These are phyloP conservation scores for Apiospora malaysiana DNA, from an alignment of 2,329 filamentous ascomycete species.

Conservation along the genomic window DNA sequence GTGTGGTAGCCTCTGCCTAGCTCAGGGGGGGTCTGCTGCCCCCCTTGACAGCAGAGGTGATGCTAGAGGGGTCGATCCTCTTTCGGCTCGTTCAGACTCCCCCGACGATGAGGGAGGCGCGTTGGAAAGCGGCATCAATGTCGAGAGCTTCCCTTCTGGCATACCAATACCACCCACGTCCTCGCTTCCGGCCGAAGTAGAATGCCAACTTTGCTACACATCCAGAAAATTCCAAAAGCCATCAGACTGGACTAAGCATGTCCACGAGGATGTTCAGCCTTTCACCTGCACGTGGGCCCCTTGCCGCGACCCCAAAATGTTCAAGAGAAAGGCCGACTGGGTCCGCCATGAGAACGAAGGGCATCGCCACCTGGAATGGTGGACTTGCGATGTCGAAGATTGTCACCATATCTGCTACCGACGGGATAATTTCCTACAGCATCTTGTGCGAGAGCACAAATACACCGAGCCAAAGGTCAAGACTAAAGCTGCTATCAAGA, in stretches of 20 bases:
- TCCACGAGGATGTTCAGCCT: constrained; percentile 91
- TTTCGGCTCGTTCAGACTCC: constrained; percentile 58
- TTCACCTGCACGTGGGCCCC: constrained; percentile 90
- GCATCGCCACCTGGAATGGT: constrained; percentile 89
- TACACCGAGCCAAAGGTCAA: constrained; percentile 82
- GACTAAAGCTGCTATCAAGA: constrained; percentile 71
- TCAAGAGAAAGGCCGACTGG: constrained; percentile 96
- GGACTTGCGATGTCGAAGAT: constrained; percentile 82
- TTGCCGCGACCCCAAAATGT: constrained; percentile 85
- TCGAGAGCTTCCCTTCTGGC: constrained; percentile 78
- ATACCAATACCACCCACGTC: constrained; percentile 82
- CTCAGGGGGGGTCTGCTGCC: constrained; percentile 69
- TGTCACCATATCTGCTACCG: constrained; percentile 85
- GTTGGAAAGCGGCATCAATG: constrained; percentile 70
- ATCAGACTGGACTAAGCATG: constrained; percentile 96
- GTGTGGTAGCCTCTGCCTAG: constrained; percentile 67
- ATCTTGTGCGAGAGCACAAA: constrained; percentile 91
- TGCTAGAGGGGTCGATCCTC: constrained; percentile 62
- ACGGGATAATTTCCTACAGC: constrained; percentile 91
- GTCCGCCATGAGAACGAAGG: constrained; percentile 92
- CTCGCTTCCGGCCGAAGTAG: constrained; percentile 82
- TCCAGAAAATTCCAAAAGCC: constrained; percentile 87
- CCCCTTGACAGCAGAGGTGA: constrained; percentile 66
- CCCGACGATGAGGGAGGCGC: constrained; percentile 71
- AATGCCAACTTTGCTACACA: constrained; percentile 87